phyloP scores from a whole-genome alignment of 164 flowering plant species.

The Umbellularia californica region DNA sequence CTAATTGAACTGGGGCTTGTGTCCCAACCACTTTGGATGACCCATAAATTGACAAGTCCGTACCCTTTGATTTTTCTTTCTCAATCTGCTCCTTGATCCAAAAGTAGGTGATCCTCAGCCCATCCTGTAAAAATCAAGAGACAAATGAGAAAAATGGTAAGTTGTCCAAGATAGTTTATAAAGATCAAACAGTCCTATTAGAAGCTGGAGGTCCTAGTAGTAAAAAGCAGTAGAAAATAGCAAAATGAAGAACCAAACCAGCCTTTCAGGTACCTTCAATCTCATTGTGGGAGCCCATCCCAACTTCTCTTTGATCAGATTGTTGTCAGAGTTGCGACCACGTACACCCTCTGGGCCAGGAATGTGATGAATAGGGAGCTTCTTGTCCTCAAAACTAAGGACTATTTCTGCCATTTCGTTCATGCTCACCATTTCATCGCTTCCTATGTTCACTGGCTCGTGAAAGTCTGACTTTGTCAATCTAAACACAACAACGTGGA shows the following conservation, averaged over 20 bases:
- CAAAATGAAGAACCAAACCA: background rate
- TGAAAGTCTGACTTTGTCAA: conserved; percentile 94
- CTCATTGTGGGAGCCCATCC: conserved; percentile 98
- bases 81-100: conserved; percentile 96
- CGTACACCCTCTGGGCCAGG: conserved; percentile 99
- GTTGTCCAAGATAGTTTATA: too few relatives aligned
- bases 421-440: conserved; percentile 99
- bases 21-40: conserved; percentile 96
- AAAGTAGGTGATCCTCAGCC: conserved; percentile 83
- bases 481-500: conserved; percentile 23
- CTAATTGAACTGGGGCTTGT: conserved; percentile 94
- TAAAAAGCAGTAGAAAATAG: background rate
- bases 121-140: conserved; percentile 55
- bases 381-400: conserved; percentile 76
- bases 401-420: conserved; percentile 99
- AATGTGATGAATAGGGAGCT: conserved; percentile 90
- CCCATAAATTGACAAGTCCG: conserved; percentile 66
- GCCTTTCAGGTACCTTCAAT: conserved; percentile 57
- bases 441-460: conserved; percentile 97
- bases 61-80: conserved; percentile 75
- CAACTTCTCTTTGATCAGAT: conserved; percentile 88
- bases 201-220: background rate
- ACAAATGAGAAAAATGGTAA: background rate
- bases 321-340: conserved; percentile 97
- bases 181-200: background rate